Conservation (phyloP, 768 basidiomycete genomes). For the Lentinula edodes region DNA sequence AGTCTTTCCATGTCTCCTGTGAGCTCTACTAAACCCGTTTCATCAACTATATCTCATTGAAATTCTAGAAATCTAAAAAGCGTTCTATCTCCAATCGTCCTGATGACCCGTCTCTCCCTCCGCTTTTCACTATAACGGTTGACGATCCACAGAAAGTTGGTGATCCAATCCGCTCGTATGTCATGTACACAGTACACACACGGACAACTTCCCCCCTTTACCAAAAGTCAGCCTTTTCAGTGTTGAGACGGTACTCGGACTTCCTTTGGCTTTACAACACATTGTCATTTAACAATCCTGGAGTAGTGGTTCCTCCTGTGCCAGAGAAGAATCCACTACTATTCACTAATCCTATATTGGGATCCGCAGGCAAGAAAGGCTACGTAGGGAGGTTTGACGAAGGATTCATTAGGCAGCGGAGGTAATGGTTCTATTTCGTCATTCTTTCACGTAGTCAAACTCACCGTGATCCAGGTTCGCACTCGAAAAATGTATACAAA, state of each 20-base stretch:
- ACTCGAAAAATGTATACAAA: slow-evolving; percentile 87
- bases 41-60: neutral
- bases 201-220: slow-evolving; percentile 81
- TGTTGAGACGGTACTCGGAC: slow-evolving; percentile 95
- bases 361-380: slow-evolving; percentile 1
- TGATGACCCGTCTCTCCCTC: slow-evolving; percentile 44
- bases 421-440: slow-evolving; percentile 20
- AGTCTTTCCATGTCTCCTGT: slow-evolving; percentile 18
- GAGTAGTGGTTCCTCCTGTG: slow-evolving; percentile 93
- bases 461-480: slow-evolving; percentile 30
- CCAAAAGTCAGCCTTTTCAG: slow-evolving; percentile 82
- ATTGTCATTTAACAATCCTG: slow-evolving; percentile 86
- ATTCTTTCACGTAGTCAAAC: neutral
- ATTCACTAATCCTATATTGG: slow-evolving; percentile 1
- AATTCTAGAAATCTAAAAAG: neutral
- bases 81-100: neutral
- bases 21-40: neutral
- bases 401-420: slow-evolving; percentile 82
- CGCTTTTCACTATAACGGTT: slow-evolving; percentile 83
- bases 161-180: slow-evolving; percentile 90
- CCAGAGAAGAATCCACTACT: slow-evolving; percentile 84
- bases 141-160: slow-evolving; percentile 97
- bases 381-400: slow-evolving; percentile 83
- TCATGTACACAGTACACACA: slow-evolving; percentile 95
- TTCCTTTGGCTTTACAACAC: slow-evolving; percentile 96